Percentiles rank a stretch among this genome's conserved stretches.
Conservation (phyloP, 768 basidiomycete species). For the Termitomyces sp. region DNA sequence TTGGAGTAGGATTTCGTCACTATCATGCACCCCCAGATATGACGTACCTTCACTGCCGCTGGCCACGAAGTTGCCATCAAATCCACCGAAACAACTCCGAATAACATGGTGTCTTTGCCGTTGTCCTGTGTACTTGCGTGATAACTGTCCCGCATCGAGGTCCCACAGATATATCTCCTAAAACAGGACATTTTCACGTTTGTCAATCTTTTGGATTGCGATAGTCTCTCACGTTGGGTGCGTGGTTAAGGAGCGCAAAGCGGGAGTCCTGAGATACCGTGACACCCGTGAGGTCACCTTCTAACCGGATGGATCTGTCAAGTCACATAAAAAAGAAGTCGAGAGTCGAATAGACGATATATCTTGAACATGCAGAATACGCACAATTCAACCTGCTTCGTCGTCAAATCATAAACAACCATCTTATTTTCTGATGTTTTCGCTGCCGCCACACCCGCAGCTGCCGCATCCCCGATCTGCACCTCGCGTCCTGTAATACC, state of each 20-base stretch:
- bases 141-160: constrained; percentile 59
- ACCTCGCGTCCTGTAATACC: constrained; percentile 13
- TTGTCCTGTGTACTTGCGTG: constrained; percentile 84
- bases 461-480: constrained; percentile 9
- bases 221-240: constrained; percentile 66
- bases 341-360: neutral
- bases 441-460: constrained; percentile 23
- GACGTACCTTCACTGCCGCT: constrained; percentile 91
- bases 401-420: constrained; percentile 71
- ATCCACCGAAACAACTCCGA: constrained; percentile 90
- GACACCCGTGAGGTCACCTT: constrained; percentile 85
- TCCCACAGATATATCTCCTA: constrained; percentile 88
- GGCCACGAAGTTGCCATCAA: constrained; percentile 82
- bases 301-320: constrained; percentile 55
- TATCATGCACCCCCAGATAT: neutral
- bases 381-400: constrained; percentile 65
- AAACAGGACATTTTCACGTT: constrained; percentile 9
- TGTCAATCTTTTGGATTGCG: constrained; percentile 2
- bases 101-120: constrained; percentile 81
- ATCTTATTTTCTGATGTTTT: constrained; percentile 52
- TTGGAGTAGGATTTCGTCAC: constrained; percentile 8
- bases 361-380: constrained; percentile 21
- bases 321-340: neutral
- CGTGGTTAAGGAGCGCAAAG: constrained; percentile 81
- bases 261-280: constrained; percentile 83